Percentiles rank a stretch among this genome's conserved stretches.
Conservation (phyloP, 2,329 filamentous ascomycete species). For the Colletotrichum tamarilloi region DNA sequence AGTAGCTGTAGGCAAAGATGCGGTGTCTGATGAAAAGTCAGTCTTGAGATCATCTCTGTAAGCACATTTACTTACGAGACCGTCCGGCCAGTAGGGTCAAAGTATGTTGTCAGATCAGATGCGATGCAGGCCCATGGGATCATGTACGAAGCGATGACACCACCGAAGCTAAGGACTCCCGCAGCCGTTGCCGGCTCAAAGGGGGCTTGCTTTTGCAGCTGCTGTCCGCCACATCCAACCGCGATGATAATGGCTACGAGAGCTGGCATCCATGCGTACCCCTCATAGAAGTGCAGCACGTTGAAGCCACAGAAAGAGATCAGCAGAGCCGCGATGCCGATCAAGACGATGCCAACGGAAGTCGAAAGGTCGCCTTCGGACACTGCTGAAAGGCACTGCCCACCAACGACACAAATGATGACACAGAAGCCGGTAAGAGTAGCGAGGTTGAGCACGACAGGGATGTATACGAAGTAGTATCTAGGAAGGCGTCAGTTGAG, state of each 20-base stretch:
- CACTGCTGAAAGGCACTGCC: slow-evolving; percentile 53
- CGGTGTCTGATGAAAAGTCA: slow-evolving; percentile 43
- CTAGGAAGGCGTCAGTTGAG: not conserved
- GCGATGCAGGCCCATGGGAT: slow-evolving; percentile 70
- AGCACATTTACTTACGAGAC: slow-evolving; percentile 51
- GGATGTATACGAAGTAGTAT: slow-evolving; percentile 37
- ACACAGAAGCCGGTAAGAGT: slow-evolving; percentile 61
- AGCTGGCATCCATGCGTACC: slow-evolving; percentile 58
- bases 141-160: slow-evolving; percentile 72
- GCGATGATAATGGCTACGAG: slow-evolving; percentile 53
- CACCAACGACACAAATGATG: slow-evolving; percentile 59
- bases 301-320: slow-evolving; percentile 61
- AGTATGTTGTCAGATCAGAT: slow-evolving; percentile 71
- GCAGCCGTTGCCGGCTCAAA: slow-evolving; percentile 52
- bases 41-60: not conserved
- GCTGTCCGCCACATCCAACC: slow-evolving; percentile 51
- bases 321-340: slow-evolving; percentile 54
- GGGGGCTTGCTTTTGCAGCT: slow-evolving; percentile 49
- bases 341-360: slow-evolving; percentile 60
- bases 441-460: slow-evolving; percentile 55
- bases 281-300: slow-evolving; percentile 56
- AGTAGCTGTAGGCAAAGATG: slow-evolving; percentile 67
- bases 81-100: slow-evolving; percentile 62
- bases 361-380: slow-evolving; percentile 50
- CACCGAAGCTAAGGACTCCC: slow-evolving; percentile 65